Evolutionary conservation across 2,329 filamentous ascomycete species (phyloP), one percentile per base, ranked within the genome.

Genomic region (Sporothrix pseudoabietina): DNA sequence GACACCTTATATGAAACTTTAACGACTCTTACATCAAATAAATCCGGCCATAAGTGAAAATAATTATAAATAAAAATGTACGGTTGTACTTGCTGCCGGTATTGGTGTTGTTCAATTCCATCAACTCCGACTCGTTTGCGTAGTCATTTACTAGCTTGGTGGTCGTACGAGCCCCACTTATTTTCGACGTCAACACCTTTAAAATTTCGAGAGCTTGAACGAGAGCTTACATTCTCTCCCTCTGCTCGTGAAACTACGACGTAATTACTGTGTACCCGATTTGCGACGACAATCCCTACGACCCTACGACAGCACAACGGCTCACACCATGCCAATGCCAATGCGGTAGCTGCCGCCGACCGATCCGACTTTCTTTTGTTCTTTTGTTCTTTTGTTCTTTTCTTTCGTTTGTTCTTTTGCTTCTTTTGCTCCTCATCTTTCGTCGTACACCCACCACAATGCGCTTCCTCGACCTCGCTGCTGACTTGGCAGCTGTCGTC

Each of bases 401-500:
- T n/a, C 14, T 14, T 57, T 55, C 30, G 22, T 57, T 69, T 30
- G 22, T 41, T 3, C 22, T 3, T 14, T 14, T n/a, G n/a, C n/a
- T n/a, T n/a, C n/a, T n/a, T n/a, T n/a, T n/a, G n/a, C n/a, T n/a
- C n/a, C 8, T 44, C 10, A 3, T 44, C 35, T 35, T 35, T 44
- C 10, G 2, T 44, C 26, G 19, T n/a, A 7, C 39, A 44, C 44
- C 4, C 22, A 26, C 39, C 19, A 30, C 44, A 14, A 90, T 90
- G 88, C 83, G 87, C 81, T 84, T 89, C 86, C 88, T 87, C 83
- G 90, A 88, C 83, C 88, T 86, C 79, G 83, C 85, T 75, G 84
- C 94, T 79, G 92, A 94, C 83, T 84, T 92, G 78, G 89, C 90
- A 77, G 88, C 90, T 75, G 85, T 94, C 76, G 85, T 91, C 80